Base-by-base conservation (phyloP, 2,329 filamentous ascomycete genomes). In the Cladobotryum mycophilum region DNA sequence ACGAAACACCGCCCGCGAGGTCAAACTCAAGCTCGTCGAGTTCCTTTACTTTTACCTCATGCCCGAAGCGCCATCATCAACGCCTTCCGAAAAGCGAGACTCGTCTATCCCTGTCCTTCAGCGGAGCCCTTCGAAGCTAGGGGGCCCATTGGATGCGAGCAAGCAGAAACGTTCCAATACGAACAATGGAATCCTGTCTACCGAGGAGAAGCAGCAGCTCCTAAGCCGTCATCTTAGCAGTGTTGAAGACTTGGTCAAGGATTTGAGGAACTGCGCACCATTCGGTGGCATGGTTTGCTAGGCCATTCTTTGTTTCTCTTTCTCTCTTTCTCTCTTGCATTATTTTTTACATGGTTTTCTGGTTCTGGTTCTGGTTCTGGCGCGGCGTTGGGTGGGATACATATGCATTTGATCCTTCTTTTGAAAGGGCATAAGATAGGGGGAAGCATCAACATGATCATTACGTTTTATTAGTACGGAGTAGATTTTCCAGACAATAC, bases 1-100 rank as follows among this genome's bases (percentile, higher is more conserved):
- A 56, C 84, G 89, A 54, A 82, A 84, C 57, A 96, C 92, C 3
- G 84, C 84, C 20, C 84, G 89, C 55, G 88, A 92, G 61, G 91
- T 97, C 58, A 96, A 96, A 73, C 81, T 96, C 64, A 93, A 95
- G 68, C 82, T 95, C n/a, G 85, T 96, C 59, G 93, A 97, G 69
- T 97, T 97, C 65, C 74, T 99, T 47, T 97, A 97, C 75, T 97
- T 97, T 70, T 99, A 97, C 69, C 84, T 99, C 60, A 96, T 97
- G 86, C 91, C 92, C 46, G 93, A 99, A 71, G 82, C 81, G 0
- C 84, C 78, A 41, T 73, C 78, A 17, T 77, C 79, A 55, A 77
- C 80, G 5, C 70, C 70, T 55, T 73, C 76, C 54, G 71, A 68
- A 17, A 66, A 67, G 46, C 70, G 68, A 45, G 68, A 70, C 52